These are phyloP conservation scores for Hypoxylon sp. DNA, from an alignment of 2,329 filamentous ascomycete species.

Conservation along the genomic window DNA sequence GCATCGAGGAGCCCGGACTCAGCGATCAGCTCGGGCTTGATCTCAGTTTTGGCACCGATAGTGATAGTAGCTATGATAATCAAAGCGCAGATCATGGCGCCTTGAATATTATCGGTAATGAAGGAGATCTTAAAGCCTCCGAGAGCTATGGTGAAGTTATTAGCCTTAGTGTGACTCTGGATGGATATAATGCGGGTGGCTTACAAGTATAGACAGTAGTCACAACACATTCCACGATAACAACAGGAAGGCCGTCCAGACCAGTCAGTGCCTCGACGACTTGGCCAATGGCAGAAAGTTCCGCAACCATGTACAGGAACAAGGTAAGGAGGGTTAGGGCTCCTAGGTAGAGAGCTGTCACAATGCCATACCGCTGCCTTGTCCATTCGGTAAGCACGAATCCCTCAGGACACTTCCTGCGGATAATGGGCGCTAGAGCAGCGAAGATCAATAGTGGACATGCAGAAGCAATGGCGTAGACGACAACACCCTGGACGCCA, in stretches of 20 bases:
- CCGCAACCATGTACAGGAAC: constrained; percentile 88
- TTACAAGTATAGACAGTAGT: constrained; percentile 87
- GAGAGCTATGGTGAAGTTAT: constrained; percentile 64
- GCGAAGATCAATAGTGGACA: constrained; percentile 81
- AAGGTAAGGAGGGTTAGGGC: constrained; percentile 82
- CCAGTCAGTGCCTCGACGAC: constrained; percentile 81
- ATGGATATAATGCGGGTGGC: constrained; percentile 37
- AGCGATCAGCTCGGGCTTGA: constrained; percentile 75
- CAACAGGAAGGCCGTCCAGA: constrained; percentile 76
- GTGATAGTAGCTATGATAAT: constrained; percentile 81
- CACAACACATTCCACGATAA: constrained; percentile 81
- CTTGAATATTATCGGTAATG: constrained; percentile 85
- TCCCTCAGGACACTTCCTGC: constrained; percentile 82
- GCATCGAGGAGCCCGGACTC: constrained; percentile 76
- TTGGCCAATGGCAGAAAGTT: constrained; percentile 84
- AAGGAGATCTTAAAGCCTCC: constrained; percentile 89
- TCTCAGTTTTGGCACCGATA: constrained; percentile 79
- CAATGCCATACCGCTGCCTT: constrained; percentile 77
- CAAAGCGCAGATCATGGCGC: constrained; percentile 79
- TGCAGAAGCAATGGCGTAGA: constrained; percentile 79
- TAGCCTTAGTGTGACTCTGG: constrained; percentile 22
- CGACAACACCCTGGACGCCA: constrained; percentile 80
- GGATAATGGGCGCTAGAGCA: constrained; percentile 79
- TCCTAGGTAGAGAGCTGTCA: constrained; percentile 79
- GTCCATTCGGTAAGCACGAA: constrained; percentile 90